Conservation (phyloP, 345 rosid species). For the Noccaea caerulescens region DNA sequence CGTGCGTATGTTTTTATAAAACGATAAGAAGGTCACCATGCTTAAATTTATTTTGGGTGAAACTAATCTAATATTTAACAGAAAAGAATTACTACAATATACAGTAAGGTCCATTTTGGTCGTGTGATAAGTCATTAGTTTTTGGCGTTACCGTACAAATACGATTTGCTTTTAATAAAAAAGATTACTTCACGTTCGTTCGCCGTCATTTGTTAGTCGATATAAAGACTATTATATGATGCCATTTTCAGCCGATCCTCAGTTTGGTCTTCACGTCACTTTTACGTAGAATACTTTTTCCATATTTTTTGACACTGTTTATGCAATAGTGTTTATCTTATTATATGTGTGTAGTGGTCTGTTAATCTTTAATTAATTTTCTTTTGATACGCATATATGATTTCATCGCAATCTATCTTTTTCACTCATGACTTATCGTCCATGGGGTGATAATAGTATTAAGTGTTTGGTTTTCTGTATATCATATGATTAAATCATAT, state of each 20-base stretch:
- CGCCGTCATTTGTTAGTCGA: conserved; percentile 42
- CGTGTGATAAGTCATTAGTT: conserved; percentile 38
- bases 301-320: neutral
- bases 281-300: conserved; percentile 24
- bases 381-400: conserved; percentile 4
- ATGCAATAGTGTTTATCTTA: conserved; percentile 3
- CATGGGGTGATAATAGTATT: conserved; percentile 34
- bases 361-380: neutral
- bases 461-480: conserved; percentile 31
- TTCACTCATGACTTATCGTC: conserved; percentile 26
- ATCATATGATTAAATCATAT: conserved; percentile 26
- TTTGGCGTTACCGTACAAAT: conserved; percentile 26
- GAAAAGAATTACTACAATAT: conserved; percentile 8
- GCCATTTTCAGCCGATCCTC: conserved; percentile 31
- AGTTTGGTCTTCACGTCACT: conserved; percentile 35
- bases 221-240: conserved; percentile 16
- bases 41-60: conserved; percentile 17
- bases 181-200: conserved; percentile 31
- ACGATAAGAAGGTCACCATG: conserved; percentile 38
- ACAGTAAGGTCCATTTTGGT: conserved; percentile 25
- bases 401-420: conserved; percentile 31
- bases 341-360: conserved; percentile 20
- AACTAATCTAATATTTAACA: conserved; percentile 13
- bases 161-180: conserved; percentile 20
- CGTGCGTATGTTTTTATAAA: conserved; percentile 28